Evolutionary conservation across 1,284 basidiomycete genomes (phyloP).

Genomic region (Irpex sp.): DNA sequence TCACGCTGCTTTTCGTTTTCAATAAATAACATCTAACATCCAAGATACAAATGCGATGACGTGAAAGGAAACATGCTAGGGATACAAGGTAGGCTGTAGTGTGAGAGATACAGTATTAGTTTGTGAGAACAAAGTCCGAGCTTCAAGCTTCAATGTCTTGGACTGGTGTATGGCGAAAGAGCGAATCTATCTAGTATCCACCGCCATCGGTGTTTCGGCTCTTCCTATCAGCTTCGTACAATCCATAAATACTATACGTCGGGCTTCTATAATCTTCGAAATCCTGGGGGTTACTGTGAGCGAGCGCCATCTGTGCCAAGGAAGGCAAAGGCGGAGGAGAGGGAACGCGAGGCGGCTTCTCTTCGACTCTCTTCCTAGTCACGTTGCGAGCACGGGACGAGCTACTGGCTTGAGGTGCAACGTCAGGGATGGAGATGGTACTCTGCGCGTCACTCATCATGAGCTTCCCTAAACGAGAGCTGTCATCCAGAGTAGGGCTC

Average conservation of each 20-base stretch:
- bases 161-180: background rate
- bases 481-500: constrained; percentile 35
- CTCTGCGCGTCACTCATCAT: constrained; percentile 56
- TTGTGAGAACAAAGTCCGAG: background rate
- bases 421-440: constrained; percentile 25
- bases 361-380: constrained; percentile 36
- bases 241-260: constrained; percentile 75
- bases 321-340: constrained; percentile 74
- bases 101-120: background rate
- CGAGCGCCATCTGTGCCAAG: constrained; percentile 71
- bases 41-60: background rate
- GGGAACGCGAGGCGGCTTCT: constrained; percentile 72
- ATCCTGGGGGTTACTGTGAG: constrained; percentile 55
- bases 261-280: constrained; percentile 70
- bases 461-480: constrained; percentile 49
- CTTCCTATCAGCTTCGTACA: constrained; percentile 65
- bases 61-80: background rate
- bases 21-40: background rate
- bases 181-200: constrained; percentile 16
- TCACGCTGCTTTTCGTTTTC: background rate
- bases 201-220: constrained; percentile 35
- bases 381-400: constrained; percentile 14
- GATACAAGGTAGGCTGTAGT: background rate
- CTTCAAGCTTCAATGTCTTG: background rate
- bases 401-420: constrained; percentile 13